Base-by-base conservation (phyloP, 768 basidiomycete genomes). In the Russula earlei region DNA sequence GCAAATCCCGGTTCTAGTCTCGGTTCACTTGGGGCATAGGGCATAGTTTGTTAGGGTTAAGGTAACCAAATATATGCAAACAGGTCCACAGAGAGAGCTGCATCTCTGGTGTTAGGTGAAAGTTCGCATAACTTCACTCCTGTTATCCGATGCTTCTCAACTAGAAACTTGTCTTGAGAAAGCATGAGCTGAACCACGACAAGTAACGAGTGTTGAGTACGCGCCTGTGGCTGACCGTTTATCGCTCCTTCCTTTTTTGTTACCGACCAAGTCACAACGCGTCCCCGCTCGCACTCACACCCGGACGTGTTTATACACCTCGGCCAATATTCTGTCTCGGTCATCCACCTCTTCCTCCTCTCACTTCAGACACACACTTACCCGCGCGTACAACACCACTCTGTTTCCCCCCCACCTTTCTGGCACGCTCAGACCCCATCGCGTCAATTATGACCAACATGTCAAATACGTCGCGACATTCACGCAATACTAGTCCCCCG, bases 401-500 rank as follows among this genome's bases (percentile, higher is more conserved):
- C 17, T 24, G n/a, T 10, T n/a, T 24, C 5, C 14, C 6, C 27
- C 24, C 8, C 4, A 4, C 0, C 24, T 3, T 38, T 15, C 25
- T 19, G n/a, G 12, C 33, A 14, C n/a, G 31, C 22, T 8, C 6
- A 15, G 37, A 22, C 17, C 45, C 36, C 33, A 44, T 41, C 27
- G 12, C 43, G 22, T 41, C 46, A 10, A 29, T 15, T 8, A 54
- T 50, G 50, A 49, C 52, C 37, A 59, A 29, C 34, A 57, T 52
- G 51, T 56, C 59, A 17, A 40, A 56, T 45, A 47, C 58, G 12
- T 33, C 63, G 24, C 65, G 68, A 45, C 65, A 61, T 36, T 60
- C 64, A 4, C 60, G 60, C 36, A 58, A 64, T 2, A 24, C 46
- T 10, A 72, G 71, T 50, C 71, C 71, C 12, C 66, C 70, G 25